Evolutionary conservation across 768 basidiomycete genomes (phyloP), one percentile per base, ranked within the genome.

Genomic region (Rhodosporidiobolus odoratus): DNA sequence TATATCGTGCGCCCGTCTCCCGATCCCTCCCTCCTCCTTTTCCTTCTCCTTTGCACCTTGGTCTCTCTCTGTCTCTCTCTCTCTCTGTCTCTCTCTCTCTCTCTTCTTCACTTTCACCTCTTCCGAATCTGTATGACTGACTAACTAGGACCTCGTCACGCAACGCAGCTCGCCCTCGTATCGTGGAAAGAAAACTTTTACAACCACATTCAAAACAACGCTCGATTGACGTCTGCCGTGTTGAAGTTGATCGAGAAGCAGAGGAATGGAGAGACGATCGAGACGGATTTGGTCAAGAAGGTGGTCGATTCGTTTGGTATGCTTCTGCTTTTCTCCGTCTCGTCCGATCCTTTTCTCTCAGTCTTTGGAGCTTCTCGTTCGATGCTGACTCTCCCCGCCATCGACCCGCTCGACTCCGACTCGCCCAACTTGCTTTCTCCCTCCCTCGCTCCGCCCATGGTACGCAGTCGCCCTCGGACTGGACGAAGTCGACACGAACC

Each of bases 151-250:
- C n/a, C n/a, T n/a, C n/a, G 43, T 43, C 12, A 43, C 47, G 37
- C 38, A n/a, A 10, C 40, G 27, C 69, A 89, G 92, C 88, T 99
- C 72, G 90, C 95, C 2, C 87, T 99, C 50, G 92, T 95, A 0
- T 91, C 95, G 81, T 99, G 96, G 96, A 95, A 89, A 78, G 83
- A 84, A 70, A 88, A 93, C 80, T 87, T 98, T 73, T 98, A 97
- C 82, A 80, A 87, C 53, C 88, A 88, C 60, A 85, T 95, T n/a
- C 93, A 95, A 80, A 84, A 84, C 77, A 90, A 87, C 76, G 83
- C 89, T 71, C 92, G 92, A 81, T 84, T 98, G 25, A 91, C 92
- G 0, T 86, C 86, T 69, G 93, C 94, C 15, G 85, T 98, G 56
- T 84, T 98, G 54, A 85, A 88, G 63, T 84, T 97, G 60, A 92